Evolutionary conservation across 1,284 basidiomycete genomes (phyloP).

Genomic region (Trametes pubescens): DNA sequence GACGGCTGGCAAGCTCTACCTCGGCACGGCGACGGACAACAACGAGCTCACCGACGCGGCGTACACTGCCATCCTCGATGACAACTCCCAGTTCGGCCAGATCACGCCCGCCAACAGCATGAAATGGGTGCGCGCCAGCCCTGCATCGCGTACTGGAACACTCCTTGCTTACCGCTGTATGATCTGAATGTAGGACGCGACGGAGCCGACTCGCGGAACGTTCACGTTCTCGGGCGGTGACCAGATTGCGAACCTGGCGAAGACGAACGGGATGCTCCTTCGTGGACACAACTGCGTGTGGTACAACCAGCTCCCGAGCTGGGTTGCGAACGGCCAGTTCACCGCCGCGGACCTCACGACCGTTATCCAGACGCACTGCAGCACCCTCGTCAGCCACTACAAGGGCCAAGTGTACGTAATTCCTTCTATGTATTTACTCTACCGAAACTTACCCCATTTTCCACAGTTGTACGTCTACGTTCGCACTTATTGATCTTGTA

Average conservation of each 20-base stretch:
- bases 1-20: constrained; percentile 65
- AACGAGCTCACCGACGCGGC: constrained; percentile 55
- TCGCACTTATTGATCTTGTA: not conserved
- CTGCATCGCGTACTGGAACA: too few species aligned
- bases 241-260: constrained; percentile 55
- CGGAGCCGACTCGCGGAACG: constrained; percentile 55
- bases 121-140: constrained; percentile 55
- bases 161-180: too few species aligned
- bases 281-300: constrained; percentile 60
- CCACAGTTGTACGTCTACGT: constrained; percentile 7
- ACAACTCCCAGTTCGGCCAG: constrained; percentile 56
- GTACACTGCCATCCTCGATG: constrained; percentile 54
- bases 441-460: not conserved
- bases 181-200: constrained; percentile 50
- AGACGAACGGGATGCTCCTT: constrained; percentile 52
- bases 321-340: constrained; percentile 56
- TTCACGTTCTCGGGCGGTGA: constrained; percentile 60
- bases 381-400: constrained; percentile 57
- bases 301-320: constrained; percentile 62
- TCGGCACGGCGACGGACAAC: constrained; percentile 70
- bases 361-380: constrained; percentile 56
- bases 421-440: not conserved
- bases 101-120: constrained; percentile 63
- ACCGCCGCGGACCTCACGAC: constrained; percentile 51
- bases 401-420: constrained; percentile 56